phyloP scores from a whole-genome alignment of 306 rosid genomes.

The Hippophae rhamnoides region DNA sequence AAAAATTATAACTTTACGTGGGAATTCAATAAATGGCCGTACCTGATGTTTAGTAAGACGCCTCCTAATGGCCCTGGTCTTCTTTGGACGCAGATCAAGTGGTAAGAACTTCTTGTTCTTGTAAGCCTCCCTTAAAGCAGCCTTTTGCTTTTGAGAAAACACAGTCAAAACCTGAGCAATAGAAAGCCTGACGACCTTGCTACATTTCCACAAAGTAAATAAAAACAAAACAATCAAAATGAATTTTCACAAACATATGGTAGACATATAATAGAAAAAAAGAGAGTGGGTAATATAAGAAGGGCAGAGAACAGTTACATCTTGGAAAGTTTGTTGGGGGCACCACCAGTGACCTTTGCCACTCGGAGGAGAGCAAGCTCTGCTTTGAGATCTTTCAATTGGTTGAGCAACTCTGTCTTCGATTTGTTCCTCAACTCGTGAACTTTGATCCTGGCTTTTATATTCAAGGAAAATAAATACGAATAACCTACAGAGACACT shows the following conservation, averaged over 20 bases:
- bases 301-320: slow-evolving; percentile 13
- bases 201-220: slow-evolving; percentile 15
- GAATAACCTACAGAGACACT: background rate
- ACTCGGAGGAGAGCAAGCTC: slow-evolving; percentile 51
- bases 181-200: slow-evolving; percentile 52
- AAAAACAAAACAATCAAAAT: background rate
- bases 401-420: slow-evolving; percentile 29
- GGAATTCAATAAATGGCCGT: background rate
- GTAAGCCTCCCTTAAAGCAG: slow-evolving; percentile 55
- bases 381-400: slow-evolving; percentile 45
- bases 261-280: background rate
- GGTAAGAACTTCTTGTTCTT: slow-evolving; percentile 51
- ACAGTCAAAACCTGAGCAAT: slow-evolving; percentile 57
- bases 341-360: slow-evolving; percentile 50
- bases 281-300: too few relatives aligned
- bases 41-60: slow-evolving; percentile 71
- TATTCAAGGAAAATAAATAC: background rate
- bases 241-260: background rate
- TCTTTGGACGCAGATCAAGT: slow-evolving; percentile 60
- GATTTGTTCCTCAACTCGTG: slow-evolving; percentile 37
- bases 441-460: slow-evolving; percentile 40
- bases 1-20: background rate
- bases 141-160: slow-evolving; percentile 57
- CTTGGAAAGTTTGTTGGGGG: slow-evolving; percentile 47
- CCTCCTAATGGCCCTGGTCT: slow-evolving; percentile 58